phyloP scores from a whole-genome alignment of 257 asterid genomes.

The Salvia miltiorrhiza region DNA sequence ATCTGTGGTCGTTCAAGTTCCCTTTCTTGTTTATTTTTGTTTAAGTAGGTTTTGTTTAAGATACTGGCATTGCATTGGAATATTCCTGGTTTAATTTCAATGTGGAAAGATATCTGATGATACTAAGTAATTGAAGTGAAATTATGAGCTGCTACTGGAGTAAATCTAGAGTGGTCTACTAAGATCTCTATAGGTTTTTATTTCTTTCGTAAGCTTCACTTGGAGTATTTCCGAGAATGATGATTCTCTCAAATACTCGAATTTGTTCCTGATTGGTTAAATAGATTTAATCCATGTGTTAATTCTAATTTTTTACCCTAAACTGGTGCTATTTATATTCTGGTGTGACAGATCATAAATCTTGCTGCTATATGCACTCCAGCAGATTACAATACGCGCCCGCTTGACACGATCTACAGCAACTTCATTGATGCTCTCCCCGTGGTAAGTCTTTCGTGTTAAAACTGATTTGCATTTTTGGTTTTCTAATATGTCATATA shows the following conservation, averaged over 20 bases:
- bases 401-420: constrained; percentile 93
- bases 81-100: neutral
- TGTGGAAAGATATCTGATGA: neutral
- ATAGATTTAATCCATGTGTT: neutral
- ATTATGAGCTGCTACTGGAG: constrained; percentile 5
- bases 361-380: constrained; percentile 98
- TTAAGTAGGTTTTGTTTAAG: neutral
- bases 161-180: constrained; percentile 19
- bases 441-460: constrained; percentile 46
- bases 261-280: neutral
- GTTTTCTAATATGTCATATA: neutral
- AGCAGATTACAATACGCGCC: constrained; percentile 90
- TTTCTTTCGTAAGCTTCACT: neutral
- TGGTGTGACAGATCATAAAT: constrained; percentile 56
- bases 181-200: neutral
- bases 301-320: constrained; percentile 17
- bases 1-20: neutral
- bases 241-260: neutral
- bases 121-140: constrained; percentile 2
- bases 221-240: neutral
- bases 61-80: neutral
- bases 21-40: neutral
- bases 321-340: constrained; percentile 17
- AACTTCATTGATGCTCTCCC: constrained; percentile 92
- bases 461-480: constrained; percentile 1